phyloP scores from a whole-genome alignment of 2,329 filamentous ascomycete species.

The Fusarium torreyae region DNA sequence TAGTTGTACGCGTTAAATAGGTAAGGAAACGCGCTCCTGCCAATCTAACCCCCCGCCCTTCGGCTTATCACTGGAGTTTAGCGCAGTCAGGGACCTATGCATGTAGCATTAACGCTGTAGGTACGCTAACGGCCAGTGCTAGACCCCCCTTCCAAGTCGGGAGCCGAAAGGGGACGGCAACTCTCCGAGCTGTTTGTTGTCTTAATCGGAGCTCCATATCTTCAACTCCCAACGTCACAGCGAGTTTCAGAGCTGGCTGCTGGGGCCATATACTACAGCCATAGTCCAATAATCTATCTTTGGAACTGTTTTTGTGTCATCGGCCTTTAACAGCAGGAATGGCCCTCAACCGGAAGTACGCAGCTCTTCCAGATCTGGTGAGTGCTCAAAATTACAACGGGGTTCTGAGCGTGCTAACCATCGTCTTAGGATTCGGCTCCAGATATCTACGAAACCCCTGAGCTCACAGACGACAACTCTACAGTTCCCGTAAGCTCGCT shows the following conservation, averaged over 20 bases:
- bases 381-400: slow-evolving; percentile 33
- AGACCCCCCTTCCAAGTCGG: not conserved
- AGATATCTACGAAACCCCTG: slow-evolving; percentile 97
- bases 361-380: slow-evolving; percentile 84
- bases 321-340: slow-evolving; percentile 61
- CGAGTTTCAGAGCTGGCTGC: not conserved
- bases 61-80: slow-evolving; percentile 12
- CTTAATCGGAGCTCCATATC: slow-evolving; percentile 7
- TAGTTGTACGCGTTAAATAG: slow-evolving; percentile 31
- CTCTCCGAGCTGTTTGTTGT: slow-evolving; percentile 20
- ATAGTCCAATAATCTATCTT: not conserved
- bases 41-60: slow-evolving; percentile 17
- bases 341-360: slow-evolving; percentile 86
- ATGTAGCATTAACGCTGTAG: slow-evolving; percentile 20
- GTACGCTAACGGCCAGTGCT: slow-evolving; percentile 28
- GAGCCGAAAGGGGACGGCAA: slow-evolving; percentile 24
- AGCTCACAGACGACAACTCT: slow-evolving; percentile 90
- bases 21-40: slow-evolving; percentile 30
- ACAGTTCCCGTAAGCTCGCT: slow-evolving; percentile 77
- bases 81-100: slow-evolving; percentile 11
- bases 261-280: not conserved
- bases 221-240: slow-evolving; percentile 15
- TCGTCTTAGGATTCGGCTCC: slow-evolving; percentile 83
- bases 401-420: slow-evolving; percentile 33
- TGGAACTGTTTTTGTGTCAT: not conserved